Percentiles rank a stretch among this genome's conserved stretches.
Evolutionary conservation across 768 basidiomycete genomes (phyloP).

Genomic region (Tulasnella calospora): DNA sequence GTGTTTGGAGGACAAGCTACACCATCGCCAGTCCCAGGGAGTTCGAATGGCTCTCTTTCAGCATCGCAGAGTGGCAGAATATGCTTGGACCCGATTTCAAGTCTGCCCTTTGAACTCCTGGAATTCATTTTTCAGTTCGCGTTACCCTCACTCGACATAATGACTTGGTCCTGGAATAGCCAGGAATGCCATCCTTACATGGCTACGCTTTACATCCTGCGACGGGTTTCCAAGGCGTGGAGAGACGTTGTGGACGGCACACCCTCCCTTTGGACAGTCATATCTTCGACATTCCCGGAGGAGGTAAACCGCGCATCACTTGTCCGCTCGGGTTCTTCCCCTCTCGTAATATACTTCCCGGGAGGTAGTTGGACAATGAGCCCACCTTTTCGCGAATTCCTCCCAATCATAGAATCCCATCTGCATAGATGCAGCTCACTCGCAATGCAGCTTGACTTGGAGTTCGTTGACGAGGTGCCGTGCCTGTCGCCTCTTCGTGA

Average conservation of each 20-base stretch:
- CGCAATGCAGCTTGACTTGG: not conserved
- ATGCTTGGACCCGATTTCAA: not conserved
- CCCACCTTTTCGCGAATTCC: not conserved
- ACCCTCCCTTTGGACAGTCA: not conserved
- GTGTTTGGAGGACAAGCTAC: not conserved
- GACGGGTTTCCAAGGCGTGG: not conserved
- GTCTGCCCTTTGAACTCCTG: not conserved
- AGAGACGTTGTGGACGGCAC: not conserved
- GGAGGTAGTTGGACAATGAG: not conserved
- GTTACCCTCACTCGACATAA: not conserved
- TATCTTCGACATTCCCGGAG: not conserved
- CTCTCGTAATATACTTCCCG: not conserved
- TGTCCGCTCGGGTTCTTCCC: not conserved
- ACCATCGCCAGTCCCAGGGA: not conserved
- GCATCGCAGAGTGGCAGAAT: not conserved
- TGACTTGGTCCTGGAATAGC: not conserved
- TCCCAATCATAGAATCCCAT: not conserved
- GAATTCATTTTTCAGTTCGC: not conserved
- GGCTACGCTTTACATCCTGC: not conserved
- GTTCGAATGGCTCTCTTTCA: not conserved
- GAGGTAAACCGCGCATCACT: not conserved
- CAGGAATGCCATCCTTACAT: not conserved
- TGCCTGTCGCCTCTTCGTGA: not conserved
- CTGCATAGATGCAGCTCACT: not conserved
- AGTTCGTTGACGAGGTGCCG: not conserved